phyloP scores from a whole-genome alignment of 1,284 basidiomycete species.

The Moniliophthora roreri region DNA sequence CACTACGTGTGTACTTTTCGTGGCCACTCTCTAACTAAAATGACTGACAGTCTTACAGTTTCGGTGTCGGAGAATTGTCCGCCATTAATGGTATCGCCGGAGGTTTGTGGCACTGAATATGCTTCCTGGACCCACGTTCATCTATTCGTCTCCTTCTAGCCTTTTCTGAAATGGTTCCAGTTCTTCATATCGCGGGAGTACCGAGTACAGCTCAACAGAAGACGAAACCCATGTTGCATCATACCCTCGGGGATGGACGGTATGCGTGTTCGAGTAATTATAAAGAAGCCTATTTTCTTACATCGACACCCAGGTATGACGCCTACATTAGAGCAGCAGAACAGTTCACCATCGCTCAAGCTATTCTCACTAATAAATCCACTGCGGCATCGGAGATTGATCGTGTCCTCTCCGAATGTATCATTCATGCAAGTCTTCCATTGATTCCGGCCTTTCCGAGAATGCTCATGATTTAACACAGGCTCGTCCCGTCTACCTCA shows the following conservation, averaged over 20 bases:
- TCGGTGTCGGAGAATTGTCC: slow-evolving; percentile 88
- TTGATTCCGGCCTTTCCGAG: not conserved
- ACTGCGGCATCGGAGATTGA: slow-evolving; percentile 78
- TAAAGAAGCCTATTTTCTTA: slow-evolving; percentile 3
- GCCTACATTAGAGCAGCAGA: slow-evolving; percentile 79
- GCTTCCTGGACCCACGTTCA: not conserved
- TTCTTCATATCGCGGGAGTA: slow-evolving; percentile 89
- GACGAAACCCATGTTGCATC: slow-evolving; percentile 72
- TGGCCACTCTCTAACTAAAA: not conserved
- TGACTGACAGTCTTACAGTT: slow-evolving; percentile 50
- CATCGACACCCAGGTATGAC: slow-evolving; percentile 50
- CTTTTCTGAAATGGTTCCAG: slow-evolving; percentile 87
- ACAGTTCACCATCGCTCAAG: slow-evolving; percentile 76
- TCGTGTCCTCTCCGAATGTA: slow-evolving; percentile 72
- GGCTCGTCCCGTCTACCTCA: slow-evolving; percentile 87
- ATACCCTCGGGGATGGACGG: slow-evolving; percentile 86
- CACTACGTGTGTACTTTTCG: slow-evolving; percentile 58
- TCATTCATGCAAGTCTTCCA: slow-evolving; percentile 49
- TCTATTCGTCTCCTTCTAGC: slow-evolving; percentile 37
- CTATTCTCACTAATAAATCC: slow-evolving; percentile 51
- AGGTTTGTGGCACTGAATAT: slow-evolving; percentile 32
- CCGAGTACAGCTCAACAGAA: slow-evolving; percentile 78
- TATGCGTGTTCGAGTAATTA: slow-evolving; percentile 22
- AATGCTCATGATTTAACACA: slow-evolving; percentile 25
- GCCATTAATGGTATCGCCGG: slow-evolving; percentile 83